Percentiles rank a stretch among this genome's conserved stretches.
Conservation (phyloP, 176 grass and related monocot species). For the Cocos nucifera region DNA sequence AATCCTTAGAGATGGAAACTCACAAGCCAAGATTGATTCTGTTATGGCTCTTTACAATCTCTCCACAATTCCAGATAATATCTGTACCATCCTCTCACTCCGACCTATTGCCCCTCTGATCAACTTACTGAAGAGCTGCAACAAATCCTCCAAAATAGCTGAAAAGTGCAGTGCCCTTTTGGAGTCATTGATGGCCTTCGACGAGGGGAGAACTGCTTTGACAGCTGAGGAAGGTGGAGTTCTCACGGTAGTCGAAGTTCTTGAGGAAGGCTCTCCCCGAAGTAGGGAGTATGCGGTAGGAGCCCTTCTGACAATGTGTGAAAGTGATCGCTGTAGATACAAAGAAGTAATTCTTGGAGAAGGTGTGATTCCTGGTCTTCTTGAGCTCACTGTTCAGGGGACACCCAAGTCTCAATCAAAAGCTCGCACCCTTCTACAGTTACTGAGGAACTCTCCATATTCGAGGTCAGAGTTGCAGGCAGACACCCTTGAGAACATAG, state of each 20-base stretch:
- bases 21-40: slow-evolving; percentile 66
- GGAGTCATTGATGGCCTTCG: slow-evolving; percentile 57
- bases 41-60: slow-evolving; percentile 89
- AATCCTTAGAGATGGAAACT: slow-evolving; percentile 62
- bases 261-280: slow-evolving; percentile 79
- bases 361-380: slow-evolving; percentile 79
- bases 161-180: slow-evolving; percentile 85
- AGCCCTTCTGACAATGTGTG: slow-evolving; percentile 58
- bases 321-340: slow-evolving; percentile 61
- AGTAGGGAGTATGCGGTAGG: slow-evolving; percentile 73
- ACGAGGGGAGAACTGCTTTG: slow-evolving; percentile 51
- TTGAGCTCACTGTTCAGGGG: slow-evolving; percentile 76
- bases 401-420: slow-evolving; percentile 61
- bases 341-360: slow-evolving; percentile 66
- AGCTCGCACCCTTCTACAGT: slow-evolving; percentile 54
- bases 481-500: slow-evolving; percentile 74
- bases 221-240: slow-evolving; percentile 57
- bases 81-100: slow-evolving; percentile 47
- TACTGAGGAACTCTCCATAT: slow-evolving; percentile 52
- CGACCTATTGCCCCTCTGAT: slow-evolving; percentile 50
- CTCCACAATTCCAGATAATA: slow-evolving; percentile 54
- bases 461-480: slow-evolving; percentile 39
- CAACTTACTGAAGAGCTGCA: slow-evolving; percentile 45
- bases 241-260: slow-evolving; percentile 68
- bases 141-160: slow-evolving; percentile 62